Conservation (phyloP, 345 rosid species). For the Aegle marmelos region DNA sequence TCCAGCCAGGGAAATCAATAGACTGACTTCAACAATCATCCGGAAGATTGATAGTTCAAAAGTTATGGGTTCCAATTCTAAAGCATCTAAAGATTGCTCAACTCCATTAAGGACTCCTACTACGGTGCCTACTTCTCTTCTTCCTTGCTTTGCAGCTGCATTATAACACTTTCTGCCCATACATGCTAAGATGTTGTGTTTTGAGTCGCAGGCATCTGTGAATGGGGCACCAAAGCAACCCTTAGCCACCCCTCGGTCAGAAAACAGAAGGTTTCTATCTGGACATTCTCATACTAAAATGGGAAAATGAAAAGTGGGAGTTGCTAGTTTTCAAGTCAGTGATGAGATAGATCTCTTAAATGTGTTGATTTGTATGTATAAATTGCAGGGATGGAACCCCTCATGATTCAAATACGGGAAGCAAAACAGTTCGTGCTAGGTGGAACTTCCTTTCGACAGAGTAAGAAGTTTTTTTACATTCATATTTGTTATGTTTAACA, state of each 20-base stretch:
- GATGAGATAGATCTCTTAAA: background rate
- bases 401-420: conserved; percentile 36
- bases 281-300: background rate
- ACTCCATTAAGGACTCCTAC: conserved; percentile 66
- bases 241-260: conserved; percentile 52
- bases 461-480: conserved; percentile 38
- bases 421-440: conserved; percentile 50
- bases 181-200: conserved; percentile 8
- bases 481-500: background rate
- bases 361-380: background rate
- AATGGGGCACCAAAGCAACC: conserved; percentile 34
- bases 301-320: background rate
- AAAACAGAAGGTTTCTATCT: conserved; percentile 47
- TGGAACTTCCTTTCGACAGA: conserved; percentile 75
- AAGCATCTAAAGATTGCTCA: conserved; percentile 49
- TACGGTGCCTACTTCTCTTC: conserved; percentile 32
- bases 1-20: conserved; percentile 62
- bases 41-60: conserved; percentile 61
- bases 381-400: conserved; percentile 50
- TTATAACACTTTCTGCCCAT: background rate
- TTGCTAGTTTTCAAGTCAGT: background rate
- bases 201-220: conserved; percentile 40
- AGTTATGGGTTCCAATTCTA: conserved; percentile 28
- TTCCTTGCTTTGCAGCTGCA: background rate
- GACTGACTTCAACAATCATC: conserved; percentile 52